These are phyloP conservation scores for Beverwykella pulmonaria DNA, from an alignment of 495 filamentous ascomycete genomes.

Conservation along the genomic window DNA sequence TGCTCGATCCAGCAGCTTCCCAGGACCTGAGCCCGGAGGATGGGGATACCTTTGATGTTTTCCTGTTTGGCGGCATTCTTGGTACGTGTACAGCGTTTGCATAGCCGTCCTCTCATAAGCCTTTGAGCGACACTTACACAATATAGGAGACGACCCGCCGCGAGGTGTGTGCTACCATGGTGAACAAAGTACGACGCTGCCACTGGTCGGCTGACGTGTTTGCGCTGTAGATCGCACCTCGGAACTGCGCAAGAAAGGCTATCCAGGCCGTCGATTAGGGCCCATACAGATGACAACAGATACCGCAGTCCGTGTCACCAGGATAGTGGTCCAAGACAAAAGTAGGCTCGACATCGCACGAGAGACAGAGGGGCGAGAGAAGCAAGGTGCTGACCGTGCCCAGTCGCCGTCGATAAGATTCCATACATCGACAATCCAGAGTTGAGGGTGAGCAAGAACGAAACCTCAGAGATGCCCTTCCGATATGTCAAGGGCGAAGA, in stretches of 20 bases:
- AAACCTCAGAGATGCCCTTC: slow-evolving; percentile 96
- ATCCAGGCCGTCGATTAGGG: slow-evolving; percentile 81
- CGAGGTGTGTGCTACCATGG: slow-evolving; percentile 65
- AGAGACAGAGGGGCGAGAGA: neutral
- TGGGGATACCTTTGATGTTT: slow-evolving; percentile 80
- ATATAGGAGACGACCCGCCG: slow-evolving; percentile 87
- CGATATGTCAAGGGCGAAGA: slow-evolving; percentile 80
- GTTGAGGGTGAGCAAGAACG: slow-evolving; percentile 82
- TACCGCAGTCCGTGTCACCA: slow-evolving; percentile 90
- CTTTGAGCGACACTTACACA: slow-evolving; percentile 22
- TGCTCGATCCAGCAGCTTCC: slow-evolving; percentile 82
- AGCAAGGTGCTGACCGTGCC: slow-evolving; percentile 17
- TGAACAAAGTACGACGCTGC: slow-evolving; percentile 1
- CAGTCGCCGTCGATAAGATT: slow-evolving; percentile 75
- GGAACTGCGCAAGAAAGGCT: slow-evolving; percentile 90
- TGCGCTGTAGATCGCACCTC: slow-evolving; percentile 76
- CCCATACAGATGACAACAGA: slow-evolving; percentile 98
- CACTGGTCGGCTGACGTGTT: slow-evolving; percentile 35
- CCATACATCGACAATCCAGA: slow-evolving; percentile 85
- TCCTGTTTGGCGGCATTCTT: slow-evolving; percentile 94
- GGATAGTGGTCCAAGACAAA: slow-evolving; percentile 82
- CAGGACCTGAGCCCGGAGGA: slow-evolving; percentile 82
- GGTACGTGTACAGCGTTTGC: slow-evolving; percentile 58
- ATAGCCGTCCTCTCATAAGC: neutral
- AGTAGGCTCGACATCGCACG: slow-evolving; percentile 51